Conservation (phyloP, 2,329 filamentous ascomycete genomes). For the Epichloe sylvatica region DNA sequence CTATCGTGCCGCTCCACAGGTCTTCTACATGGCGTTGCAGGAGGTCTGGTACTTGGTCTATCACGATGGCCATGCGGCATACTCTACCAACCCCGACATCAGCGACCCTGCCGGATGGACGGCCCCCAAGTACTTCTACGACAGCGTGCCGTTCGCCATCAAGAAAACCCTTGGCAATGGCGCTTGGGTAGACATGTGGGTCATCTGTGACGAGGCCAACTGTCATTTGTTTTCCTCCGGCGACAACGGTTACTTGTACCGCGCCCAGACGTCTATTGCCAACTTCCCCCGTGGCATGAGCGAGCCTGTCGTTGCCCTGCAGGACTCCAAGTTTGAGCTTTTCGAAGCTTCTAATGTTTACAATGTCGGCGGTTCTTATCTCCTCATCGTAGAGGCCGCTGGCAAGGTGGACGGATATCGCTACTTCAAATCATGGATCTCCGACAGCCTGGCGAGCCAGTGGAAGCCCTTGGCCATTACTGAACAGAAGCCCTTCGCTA, state of each 20-base stretch:
- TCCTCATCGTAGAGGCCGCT: constrained; percentile 54
- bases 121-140: background rate
- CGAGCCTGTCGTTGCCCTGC: constrained; percentile 33
- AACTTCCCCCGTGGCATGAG: constrained; percentile 50
- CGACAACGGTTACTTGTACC: constrained; percentile 54
- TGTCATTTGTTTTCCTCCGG: constrained; percentile 57
- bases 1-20: background rate
- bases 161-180: constrained; percentile 39
- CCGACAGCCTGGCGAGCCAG: constrained; percentile 36
- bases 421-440: constrained; percentile 55
- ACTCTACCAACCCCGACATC: constrained; percentile 3
- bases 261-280: constrained; percentile 45
- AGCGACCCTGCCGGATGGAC: background rate
- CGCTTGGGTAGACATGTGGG: constrained; percentile 43
- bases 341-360: constrained; percentile 58
- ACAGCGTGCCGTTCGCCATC: constrained; percentile 1
- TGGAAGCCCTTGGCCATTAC: constrained; percentile 45
- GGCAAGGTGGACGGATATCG: constrained; percentile 34
- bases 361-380: constrained; percentile 42
- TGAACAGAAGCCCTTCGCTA: constrained; percentile 46
- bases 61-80: background rate
- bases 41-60: background rate
- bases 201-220: constrained; percentile 45
- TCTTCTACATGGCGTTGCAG: background rate
- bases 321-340: constrained; percentile 34